Evolutionary conservation across 2,329 filamentous ascomycete species (phyloP), one percentile per base, ranked within the genome.

Genomic region (Alternaria hordeiaustralica): DNA sequence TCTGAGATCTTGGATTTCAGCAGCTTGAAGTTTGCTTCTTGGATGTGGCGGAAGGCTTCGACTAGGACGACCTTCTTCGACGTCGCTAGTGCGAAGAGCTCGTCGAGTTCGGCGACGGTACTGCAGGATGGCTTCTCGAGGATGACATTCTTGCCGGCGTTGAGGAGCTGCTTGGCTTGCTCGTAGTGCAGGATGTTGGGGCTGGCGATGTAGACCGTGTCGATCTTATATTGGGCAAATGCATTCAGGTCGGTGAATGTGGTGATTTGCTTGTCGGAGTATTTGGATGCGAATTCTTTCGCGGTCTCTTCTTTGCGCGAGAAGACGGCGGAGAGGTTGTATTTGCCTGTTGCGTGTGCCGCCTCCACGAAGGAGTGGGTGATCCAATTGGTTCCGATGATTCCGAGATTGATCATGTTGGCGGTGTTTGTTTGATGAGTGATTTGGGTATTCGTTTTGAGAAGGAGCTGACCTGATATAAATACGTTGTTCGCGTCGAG

Each of bases 361-460:
- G 77, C 79, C 13, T 76, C 69, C 70, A 85, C 79, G 74, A 80
- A 85, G 10, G 82, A 83, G 65, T 82, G 80, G 4, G 83, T 85
- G 71, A 85, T 85, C 84, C 84, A 85, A 71, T 75, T 78, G 20
- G 82, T 84, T 67, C 83, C 83, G 61, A 85, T 82, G 61, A 81
- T 80, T 57, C 77, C 83, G 71, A 84, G 83, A 51, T 76, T 81
- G 72, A 85, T 78, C 70, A 73, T 76, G 50, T 61, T 72, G 67
- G 25, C 41, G 41, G 47, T 56, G 11, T 56, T 43, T 12, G 43
- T 43, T 36, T 23, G 4, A 23, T n/a, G 10, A 9, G 18, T n/a
- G 28, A 28, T 55, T 28, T 36, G 23, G 50, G 53, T 51, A n/a
- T 41, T 30, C 45, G 26, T 21, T 18, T 41, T 33, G 41, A 50